Conservation (phyloP, 345 rosid species). For the Populus nigra region DNA sequence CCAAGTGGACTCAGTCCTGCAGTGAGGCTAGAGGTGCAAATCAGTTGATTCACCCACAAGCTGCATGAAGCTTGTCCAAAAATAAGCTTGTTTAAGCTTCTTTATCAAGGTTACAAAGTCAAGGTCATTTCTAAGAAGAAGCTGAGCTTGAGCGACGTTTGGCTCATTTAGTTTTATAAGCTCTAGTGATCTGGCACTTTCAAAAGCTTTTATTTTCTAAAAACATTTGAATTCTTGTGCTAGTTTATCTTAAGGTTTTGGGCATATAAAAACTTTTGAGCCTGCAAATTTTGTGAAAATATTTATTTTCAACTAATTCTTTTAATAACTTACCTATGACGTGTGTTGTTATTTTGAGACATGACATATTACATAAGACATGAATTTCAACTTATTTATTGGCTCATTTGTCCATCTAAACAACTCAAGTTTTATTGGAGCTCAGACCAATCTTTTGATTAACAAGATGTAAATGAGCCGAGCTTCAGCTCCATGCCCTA, state of each 20-base stretch:
- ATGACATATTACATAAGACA: too few relatives aligned
- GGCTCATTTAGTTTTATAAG: not conserved
- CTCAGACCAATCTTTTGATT: not conserved
- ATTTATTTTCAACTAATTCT: not conserved
- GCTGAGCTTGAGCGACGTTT: not conserved
- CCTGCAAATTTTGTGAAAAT: not conserved
- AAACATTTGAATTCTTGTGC: not conserved
- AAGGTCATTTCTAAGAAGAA: not conserved
- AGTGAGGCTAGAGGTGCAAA: not conserved
- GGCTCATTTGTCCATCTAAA: too few relatives aligned
- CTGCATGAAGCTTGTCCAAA: not conserved
- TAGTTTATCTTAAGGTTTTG: not conserved
- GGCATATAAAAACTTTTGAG: not conserved
- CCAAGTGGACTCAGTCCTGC: not conserved
- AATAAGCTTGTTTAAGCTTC: not conserved
- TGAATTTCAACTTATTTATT: too few relatives aligned
- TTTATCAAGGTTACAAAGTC: not conserved
- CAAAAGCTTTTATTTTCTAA: not conserved
- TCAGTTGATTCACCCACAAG: not conserved
- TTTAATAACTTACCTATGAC: too few relatives aligned
- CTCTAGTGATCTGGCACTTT: not conserved
- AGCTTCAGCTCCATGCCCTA: not conserved
- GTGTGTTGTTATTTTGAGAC: too few relatives aligned
- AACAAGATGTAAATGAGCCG: not conserved
- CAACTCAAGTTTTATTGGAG: not conserved